These are phyloP conservation scores for Eimeria zaria DNA, from an alignment of 169 alveolate genomes.

Conservation along the genomic window DNA sequence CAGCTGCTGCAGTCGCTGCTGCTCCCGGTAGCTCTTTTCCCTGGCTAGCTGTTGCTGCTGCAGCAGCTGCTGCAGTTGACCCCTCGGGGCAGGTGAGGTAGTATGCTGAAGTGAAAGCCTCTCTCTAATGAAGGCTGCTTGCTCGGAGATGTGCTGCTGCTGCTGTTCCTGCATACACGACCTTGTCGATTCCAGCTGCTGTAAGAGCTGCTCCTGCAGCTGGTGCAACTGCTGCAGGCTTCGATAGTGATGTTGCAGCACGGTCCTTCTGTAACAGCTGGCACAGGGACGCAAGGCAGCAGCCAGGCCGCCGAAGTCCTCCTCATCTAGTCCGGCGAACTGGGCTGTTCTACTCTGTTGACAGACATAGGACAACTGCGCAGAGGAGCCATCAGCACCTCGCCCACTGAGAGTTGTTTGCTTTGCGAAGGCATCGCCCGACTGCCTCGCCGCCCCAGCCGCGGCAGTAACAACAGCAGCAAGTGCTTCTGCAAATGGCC, in stretches of 20 bases:
- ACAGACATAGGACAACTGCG: neutral
- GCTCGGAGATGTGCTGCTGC: slow-evolving; percentile 50
- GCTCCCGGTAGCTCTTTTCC: neutral
- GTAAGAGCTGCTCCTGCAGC: slow-evolving; percentile 18
- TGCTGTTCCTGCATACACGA: slow-evolving; percentile 11
- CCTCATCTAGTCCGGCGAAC: slow-evolving; percentile 25
- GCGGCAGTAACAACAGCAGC: slow-evolving; percentile 14
- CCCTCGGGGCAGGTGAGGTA: slow-evolving; percentile 15
- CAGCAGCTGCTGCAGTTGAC: slow-evolving; percentile 62
- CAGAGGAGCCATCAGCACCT: neutral
- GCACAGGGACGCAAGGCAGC: slow-evolving; percentile 31
- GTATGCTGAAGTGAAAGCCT: slow-evolving; percentile 9
- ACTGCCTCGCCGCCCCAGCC: neutral
- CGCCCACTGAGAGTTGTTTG: neutral
- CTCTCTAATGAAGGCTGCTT: slow-evolving; percentile 22
- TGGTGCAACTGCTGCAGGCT: slow-evolving; percentile 43
- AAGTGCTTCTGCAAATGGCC: slow-evolving; percentile 25
- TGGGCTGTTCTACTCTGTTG: neutral
- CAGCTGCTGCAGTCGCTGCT: slow-evolving; percentile 51
- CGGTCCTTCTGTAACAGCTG: slow-evolving; percentile 22
- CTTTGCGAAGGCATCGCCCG: neutral
- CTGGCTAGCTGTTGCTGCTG: slow-evolving; percentile 16
- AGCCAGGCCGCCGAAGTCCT: slow-evolving; percentile 25
- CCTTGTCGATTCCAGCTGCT: slow-evolving; percentile 8
- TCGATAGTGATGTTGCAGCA: slow-evolving; percentile 37